Evolutionary conservation across 441 rosid species (phyloP).

Genomic region (Macaranga tanarius): DNA sequence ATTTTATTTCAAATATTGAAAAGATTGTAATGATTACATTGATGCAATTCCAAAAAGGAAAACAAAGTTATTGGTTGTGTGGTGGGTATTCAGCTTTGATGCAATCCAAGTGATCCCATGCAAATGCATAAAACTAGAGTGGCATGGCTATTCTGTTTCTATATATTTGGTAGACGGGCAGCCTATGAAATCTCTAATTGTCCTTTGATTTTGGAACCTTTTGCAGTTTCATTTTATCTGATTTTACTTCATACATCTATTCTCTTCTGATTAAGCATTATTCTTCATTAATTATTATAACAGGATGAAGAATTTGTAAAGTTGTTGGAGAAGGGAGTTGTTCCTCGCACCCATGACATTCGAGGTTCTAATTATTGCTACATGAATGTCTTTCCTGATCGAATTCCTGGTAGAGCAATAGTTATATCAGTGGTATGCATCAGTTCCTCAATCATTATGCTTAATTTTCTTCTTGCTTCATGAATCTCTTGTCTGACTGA

Average conservation of each 20-base stretch:
- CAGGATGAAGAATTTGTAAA: constrained; percentile 84
- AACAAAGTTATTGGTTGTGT: too few relatives aligned
- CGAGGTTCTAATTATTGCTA: constrained; percentile 85
- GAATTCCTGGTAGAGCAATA: constrained; percentile 82
- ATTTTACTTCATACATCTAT: neutral
- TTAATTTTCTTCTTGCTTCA: neutral
- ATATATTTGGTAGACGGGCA: neutral
- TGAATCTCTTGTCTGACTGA: neutral
- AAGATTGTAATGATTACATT: neutral
- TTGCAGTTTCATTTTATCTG: neutral
- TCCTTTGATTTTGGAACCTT: neutral
- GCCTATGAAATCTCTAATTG: neutral
- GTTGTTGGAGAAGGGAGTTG: constrained; percentile 68
- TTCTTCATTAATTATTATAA: constrained; percentile 2
- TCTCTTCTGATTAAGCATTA: neutral
- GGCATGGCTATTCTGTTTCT: neutral
- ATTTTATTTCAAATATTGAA: neutral
- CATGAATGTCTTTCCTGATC: constrained; percentile 82
- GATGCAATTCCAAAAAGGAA: neutral
- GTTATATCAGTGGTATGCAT: constrained; percentile 79
- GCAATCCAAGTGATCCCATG: neutral
- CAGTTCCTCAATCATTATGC: constrained; percentile 10
- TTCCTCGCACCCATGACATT: constrained; percentile 80
- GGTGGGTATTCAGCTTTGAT: neutral
- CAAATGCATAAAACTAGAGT: constrained; percentile 3